Percentiles rank a stretch among this genome's conserved stretches.
Conservation (phyloP, 2,329 filamentous ascomycete genomes). For the Dactylellina leptospora region DNA sequence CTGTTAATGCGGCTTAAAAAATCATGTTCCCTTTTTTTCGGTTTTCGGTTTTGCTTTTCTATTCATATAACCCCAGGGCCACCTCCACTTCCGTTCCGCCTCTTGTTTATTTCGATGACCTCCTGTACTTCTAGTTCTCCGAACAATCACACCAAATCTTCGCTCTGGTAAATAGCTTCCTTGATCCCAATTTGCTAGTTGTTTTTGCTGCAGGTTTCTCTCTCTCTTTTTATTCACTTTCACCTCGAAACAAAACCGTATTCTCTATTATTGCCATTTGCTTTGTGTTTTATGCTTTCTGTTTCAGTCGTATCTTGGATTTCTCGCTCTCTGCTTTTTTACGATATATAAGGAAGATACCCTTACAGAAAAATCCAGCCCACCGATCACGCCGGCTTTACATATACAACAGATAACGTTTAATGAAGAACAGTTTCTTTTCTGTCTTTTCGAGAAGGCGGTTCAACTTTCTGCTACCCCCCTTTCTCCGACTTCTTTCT, state of each 20-base stretch:
- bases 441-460: background rate
- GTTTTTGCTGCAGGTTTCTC: conserved; percentile 10
- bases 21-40: background rate
- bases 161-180: conserved; percentile 14
- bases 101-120: conserved; percentile 2
- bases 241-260: conserved; percentile 24
- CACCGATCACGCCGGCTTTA: background rate
- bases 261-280: conserved; percentile 8
- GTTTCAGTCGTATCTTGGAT: background rate
- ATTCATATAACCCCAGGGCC: conserved; percentile 1
- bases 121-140: conserved; percentile 29
- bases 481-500: background rate
- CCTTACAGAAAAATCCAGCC: conserved; percentile 31
- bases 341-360: conserved; percentile 53
- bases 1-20: background rate
- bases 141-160: conserved; percentile 8
- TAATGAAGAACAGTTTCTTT: conserved; percentile 25
- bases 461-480: background rate
- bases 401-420: conserved; percentile 35
- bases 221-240: conserved; percentile 3
- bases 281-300: conserved; percentile 3
- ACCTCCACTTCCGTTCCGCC: background rate
- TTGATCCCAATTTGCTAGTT: conserved; percentile 2
- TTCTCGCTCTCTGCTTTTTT: conserved; percentile 15
- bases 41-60: background rate